Evolutionary conservation across 768 basidiomycete species (phyloP), one percentile per base, ranked within the genome.

Genomic region (Leucocoprinus sp.): DNA sequence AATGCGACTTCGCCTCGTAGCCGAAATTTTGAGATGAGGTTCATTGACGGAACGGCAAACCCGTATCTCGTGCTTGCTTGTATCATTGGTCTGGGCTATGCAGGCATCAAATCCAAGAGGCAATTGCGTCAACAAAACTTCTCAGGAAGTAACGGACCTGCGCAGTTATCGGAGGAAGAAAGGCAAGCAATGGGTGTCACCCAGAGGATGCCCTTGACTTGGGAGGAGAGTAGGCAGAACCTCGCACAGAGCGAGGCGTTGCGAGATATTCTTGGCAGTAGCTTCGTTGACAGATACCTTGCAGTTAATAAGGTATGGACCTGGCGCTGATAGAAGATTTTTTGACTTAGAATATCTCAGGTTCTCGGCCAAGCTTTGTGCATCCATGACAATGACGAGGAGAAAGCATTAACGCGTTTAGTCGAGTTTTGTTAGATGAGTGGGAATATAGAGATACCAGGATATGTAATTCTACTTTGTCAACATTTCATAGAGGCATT

Each of bases 1-100:
- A 79, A 76, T 40, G 61, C 64, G 0, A 54, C 61, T 6, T 67
- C 74, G 0, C 70, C 68, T 0, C 61, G 66, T 0, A 68, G 69
- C 34, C 69, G 76, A 22, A 76, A 77, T 52, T 82, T 87, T 51
- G 85, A 88, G 60, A 54, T 83, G 50, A 70, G 70, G 42, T 65
- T 69, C 26, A 48, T 82, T 37, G 85, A 88, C 50, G 84, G 71
- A 5, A 84, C 81, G 3, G 70, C 80, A 1, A 80, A 74, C 54
- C 78, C 71, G 0, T 71, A 87, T 56, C 58, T 86, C 12, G 78
- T 70, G 0, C 57, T 84, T 4, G 75, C 81, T 0, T 72, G 68
- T 0, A 52, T 84, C n/a, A 48, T 87, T 22, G 76, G 68, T 2
- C 70, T 70, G 2, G 85, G 82, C 0, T 48, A 35, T 8, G 50